phyloP scores from a whole-genome alignment of 805 yeast species.

The Diddensiella santjacobensis region DNA sequence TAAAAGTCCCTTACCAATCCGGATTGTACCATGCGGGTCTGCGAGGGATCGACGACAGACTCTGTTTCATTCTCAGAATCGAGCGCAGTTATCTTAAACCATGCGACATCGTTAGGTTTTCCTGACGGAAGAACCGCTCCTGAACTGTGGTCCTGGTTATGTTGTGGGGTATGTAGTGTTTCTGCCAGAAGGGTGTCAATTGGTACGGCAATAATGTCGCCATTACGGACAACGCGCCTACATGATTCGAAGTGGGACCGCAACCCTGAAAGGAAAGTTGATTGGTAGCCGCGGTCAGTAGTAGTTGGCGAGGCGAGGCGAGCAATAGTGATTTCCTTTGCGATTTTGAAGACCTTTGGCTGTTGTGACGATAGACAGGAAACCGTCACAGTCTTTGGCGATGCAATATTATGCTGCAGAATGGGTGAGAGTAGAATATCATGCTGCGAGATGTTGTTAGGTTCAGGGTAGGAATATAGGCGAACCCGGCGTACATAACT shows the following conservation, averaged over 20 bases:
- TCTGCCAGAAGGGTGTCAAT: constrained; percentile 66
- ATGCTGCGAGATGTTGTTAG: constrained; percentile 43
- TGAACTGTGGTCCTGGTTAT: constrained; percentile 14
- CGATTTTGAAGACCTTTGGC: constrained; percentile 29
- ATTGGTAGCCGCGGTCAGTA: constrained; percentile 59
- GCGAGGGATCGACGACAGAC: constrained; percentile 60
- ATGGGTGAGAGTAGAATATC: constrained; percentile 61
- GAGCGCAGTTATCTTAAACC: constrained; percentile 71
- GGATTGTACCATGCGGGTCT: constrained; percentile 65
- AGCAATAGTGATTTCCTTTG: constrained; percentile 61
- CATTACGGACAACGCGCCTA: constrained; percentile 55
- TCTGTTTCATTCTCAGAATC: constrained; percentile 19
- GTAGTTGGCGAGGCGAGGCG: constrained; percentile 68
- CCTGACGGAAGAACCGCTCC: constrained; percentile 50
- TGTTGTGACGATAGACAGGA: constrained; percentile 48
- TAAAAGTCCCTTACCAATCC: constrained; percentile 46
- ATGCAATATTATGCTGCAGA: constrained; percentile 46
- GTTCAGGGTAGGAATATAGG: constrained; percentile 61
- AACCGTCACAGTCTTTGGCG: constrained; percentile 30
- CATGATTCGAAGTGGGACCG: constrained; percentile 56
- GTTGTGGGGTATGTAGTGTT: constrained; percentile 38
- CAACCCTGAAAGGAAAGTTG: constrained; percentile 55
- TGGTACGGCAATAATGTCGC: constrained; percentile 72
- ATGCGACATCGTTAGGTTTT: constrained; percentile 68
- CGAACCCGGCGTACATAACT: constrained; percentile 36